phyloP scores from a whole-genome alignment of 768 basidiomycete genomes.

The Phaeolepiota aurea region DNA sequence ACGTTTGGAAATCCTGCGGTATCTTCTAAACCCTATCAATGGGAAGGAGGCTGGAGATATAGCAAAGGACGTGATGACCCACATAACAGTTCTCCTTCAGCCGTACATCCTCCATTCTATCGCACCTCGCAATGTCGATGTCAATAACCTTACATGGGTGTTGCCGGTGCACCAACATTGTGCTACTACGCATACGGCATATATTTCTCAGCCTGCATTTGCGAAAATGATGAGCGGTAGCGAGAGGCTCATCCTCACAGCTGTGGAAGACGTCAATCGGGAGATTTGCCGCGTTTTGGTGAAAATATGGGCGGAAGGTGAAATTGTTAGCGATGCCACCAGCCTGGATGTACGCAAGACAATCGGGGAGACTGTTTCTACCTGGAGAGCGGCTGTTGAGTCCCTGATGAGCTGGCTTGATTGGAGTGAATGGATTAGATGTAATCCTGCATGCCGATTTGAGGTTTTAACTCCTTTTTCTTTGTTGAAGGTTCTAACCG shows the following conservation, averaged over 20 bases:
- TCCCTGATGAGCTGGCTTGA: slow-evolving; percentile 4
- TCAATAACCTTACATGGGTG: slow-evolving; percentile 15
- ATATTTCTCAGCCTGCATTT: slow-evolving; percentile 5
- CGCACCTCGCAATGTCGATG: not conserved
- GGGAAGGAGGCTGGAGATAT: slow-evolving; percentile 1
- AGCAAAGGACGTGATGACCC: slow-evolving; percentile 1
- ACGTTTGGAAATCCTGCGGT: slow-evolving; percentile 16
- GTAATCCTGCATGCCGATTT: slow-evolving; percentile 8
- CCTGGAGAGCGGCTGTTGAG: slow-evolving; percentile 1
- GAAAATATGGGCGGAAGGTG: slow-evolving; percentile 5
- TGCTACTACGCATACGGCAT: slow-evolving; percentile 18
- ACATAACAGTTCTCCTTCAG: not conserved
- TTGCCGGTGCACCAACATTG: slow-evolving; percentile 19
- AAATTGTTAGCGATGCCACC: not conserved
- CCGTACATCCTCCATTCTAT: slow-evolving; percentile 3
- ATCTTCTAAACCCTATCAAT: slow-evolving; percentile 11
- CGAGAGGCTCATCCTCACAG: slow-evolving; percentile 9
- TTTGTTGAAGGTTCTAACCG: not conserved
- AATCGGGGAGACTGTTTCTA: not conserved
- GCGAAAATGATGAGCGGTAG: slow-evolving; percentile 16
- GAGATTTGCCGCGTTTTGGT: slow-evolving; percentile 7
- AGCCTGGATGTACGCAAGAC: not conserved
- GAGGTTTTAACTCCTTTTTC: slow-evolving; percentile 23
- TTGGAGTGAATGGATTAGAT: slow-evolving; percentile 5
- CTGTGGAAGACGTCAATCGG: slow-evolving; percentile 1